phyloP scores from a whole-genome alignment of 805 yeast genomes.

The Cyberlindnera maritima region DNA sequence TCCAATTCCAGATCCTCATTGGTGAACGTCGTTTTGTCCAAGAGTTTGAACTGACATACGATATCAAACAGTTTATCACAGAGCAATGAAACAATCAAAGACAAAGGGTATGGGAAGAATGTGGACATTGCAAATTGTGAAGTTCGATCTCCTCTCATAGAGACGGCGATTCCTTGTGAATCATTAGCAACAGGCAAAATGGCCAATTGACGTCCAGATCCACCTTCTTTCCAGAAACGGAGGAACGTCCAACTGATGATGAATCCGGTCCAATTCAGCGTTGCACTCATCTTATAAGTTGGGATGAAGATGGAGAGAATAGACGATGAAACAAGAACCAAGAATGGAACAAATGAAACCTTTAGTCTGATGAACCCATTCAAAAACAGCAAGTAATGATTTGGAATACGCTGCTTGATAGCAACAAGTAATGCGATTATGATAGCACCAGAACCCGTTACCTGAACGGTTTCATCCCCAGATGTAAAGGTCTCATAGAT shows the following conservation, averaged over 20 bases:
- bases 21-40: slow-evolving; percentile 26
- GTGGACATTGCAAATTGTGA: slow-evolving; percentile 33
- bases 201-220: slow-evolving; percentile 43
- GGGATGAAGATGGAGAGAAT: slow-evolving; percentile 23
- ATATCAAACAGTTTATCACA: slow-evolving; percentile 25
- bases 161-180: slow-evolving; percentile 18
- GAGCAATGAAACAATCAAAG: slow-evolving; percentile 27
- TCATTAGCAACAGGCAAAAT: slow-evolving; percentile 39
- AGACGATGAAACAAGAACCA: slow-evolving; percentile 20
- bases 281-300: slow-evolving; percentile 2
- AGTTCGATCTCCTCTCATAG: slow-evolving; percentile 30
- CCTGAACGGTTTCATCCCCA: slow-evolving; percentile 11
- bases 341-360: slow-evolving; percentile 28
- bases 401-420: slow-evolving; percentile 52
- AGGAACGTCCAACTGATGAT: slow-evolving; percentile 38
- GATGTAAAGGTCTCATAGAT: slow-evolving; percentile 22
- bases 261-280: slow-evolving; percentile 31
- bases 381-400: slow-evolving; percentile 48
- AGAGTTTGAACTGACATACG: slow-evolving; percentile 22
- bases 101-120: slow-evolving; percentile 41
- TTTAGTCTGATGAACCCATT: slow-evolving; percentile 40
- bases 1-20: slow-evolving; percentile 25
- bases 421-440: slow-evolving; percentile 51
- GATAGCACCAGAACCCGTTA: slow-evolving; percentile 19
- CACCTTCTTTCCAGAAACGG: slow-evolving; percentile 38